Evolutionary conservation across 305 asterid genomes (phyloP), one percentile per base, ranked within the genome.

Genomic region (Rubia peregrina): DNA sequence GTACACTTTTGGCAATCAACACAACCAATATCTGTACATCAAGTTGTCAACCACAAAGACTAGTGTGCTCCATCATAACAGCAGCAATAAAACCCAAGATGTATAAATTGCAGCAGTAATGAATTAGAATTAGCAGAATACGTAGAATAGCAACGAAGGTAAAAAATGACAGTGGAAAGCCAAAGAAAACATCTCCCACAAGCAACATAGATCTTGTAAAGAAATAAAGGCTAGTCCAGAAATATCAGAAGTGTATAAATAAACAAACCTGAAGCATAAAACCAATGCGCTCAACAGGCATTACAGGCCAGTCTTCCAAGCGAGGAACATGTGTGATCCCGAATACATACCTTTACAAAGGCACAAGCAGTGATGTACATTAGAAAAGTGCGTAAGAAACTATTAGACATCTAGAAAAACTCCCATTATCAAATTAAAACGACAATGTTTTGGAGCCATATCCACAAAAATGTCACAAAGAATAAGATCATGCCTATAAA

Each of bases 291-390:
- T 81, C 85, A 68, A 81, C 85, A 0, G 83, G 85, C 85, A 78
- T 81, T 40, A 81, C 85, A 17, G 85, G 85, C 83, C 85, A 81
- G 71, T 81, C 85, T 78, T 81, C 85, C 67, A 81, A 73, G 60
- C 83, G 77, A 2, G 85, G 83, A 69, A 78, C 85, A 51, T 78
- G 85, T 36, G 82, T 68, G n/a, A 81, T 48, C 43, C 85, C 85
- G 55, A 81, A 81, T 38, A 73, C 33, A 56, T 81, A 94, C 98
- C 98, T 89, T 72, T 70, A 73, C 46, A 57, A 73, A 76, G 11
- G 70, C 71, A 56, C 70, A 69, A 16, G 6, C 30, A 55, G 64
- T 36, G 63, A 44, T 16, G 3, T 43, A 57, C 71, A n/a, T 53
- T 24, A 12, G 16, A 43, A 10, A 46, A 33, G 14, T 24, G 61